Evolutionary conservation across 2,329 filamentous ascomycete genomes (phyloP).

Genomic region (Epicoccum nigrum): DNA sequence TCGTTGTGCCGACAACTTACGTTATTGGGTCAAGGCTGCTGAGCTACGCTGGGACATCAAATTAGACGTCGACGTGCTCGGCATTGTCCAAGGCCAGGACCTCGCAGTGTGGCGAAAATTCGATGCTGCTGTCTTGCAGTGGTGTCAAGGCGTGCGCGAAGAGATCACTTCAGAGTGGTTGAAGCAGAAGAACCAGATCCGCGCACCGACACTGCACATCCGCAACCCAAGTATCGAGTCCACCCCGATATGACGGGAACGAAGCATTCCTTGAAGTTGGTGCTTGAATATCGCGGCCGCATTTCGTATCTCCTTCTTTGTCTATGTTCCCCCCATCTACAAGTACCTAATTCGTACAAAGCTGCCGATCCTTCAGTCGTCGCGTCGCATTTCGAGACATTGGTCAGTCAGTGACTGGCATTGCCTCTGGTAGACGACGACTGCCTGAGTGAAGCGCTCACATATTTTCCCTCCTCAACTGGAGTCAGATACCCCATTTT

Average conservation of each 20-base stretch:
- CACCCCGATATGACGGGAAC: slow-evolving; percentile 1
- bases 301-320: slow-evolving; percentile 30
- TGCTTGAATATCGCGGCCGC: slow-evolving; percentile 11
- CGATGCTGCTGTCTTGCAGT: slow-evolving; percentile 79
- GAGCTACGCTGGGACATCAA: slow-evolving; percentile 92
- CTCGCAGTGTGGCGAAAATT: slow-evolving; percentile 78
- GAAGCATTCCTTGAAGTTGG: neutral
- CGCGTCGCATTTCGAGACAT: neutral
- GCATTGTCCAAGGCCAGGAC: slow-evolving; percentile 77
- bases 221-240: slow-evolving; percentile 42
- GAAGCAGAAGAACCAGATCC: slow-evolving; percentile 48
- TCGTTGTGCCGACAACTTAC: slow-evolving; percentile 87
- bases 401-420: slow-evolving; percentile 5
- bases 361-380: slow-evolving; percentile 6
- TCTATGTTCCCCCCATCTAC: slow-evolving; percentile 30
- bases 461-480: slow-evolving; percentile 15
- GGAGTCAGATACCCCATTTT: slow-evolving; percentile 34
- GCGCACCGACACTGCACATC: slow-evolving; percentile 49
- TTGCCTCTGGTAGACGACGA: slow-evolving; percentile 1
- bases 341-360: slow-evolving; percentile 32
- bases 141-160: slow-evolving; percentile 81
- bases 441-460: slow-evolving; percentile 1
- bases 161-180: slow-evolving; percentile 79
- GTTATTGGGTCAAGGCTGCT: slow-evolving; percentile 95
- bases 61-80: slow-evolving; percentile 82